Percentiles rank a stretch among this genome's conserved stretches.
These are phyloP conservation scores for Solanum etuberosum DNA, from an alignment of 257 asterid genomes.

Conservation along the genomic window DNA sequence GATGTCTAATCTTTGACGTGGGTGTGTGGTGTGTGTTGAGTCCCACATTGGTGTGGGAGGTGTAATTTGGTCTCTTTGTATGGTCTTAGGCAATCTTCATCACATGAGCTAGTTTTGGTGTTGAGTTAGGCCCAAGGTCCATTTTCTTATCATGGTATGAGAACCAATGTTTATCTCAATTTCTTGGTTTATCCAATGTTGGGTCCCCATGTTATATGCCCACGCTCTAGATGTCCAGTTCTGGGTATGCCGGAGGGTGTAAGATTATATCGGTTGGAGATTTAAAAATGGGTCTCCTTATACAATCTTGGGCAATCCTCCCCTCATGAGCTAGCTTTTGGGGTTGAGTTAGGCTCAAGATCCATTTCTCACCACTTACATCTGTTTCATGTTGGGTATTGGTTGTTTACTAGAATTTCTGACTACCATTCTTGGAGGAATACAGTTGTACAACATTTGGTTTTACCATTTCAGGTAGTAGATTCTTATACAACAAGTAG, in stretches of 20 bases:
- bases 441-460: neutral
- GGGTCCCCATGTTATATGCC: neutral
- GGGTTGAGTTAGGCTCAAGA: neutral
- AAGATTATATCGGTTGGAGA: neutral
- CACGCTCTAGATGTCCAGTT: neutral
- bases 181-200: neutral
- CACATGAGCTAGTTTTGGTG: neutral
- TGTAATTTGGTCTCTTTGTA: neutral
- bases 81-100: neutral
- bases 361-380: neutral
- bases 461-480: constrained; percentile 37
- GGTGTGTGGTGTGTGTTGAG: neutral
- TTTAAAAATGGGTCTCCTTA: neutral
- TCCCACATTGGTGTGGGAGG: neutral
- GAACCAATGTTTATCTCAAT: neutral
- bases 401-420: neutral
- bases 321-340: neutral
- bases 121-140: neutral
- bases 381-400: neutral
- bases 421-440: neutral
- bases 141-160: neutral
- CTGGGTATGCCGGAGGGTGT: neutral
- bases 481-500: constrained; percentile 33
- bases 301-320: neutral
- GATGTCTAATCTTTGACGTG: neutral